Percentiles rank a stretch among this genome's conserved stretches.
Conservation (phyloP, 208 protist species). For the Vickermania spadyakhi region DNA sequence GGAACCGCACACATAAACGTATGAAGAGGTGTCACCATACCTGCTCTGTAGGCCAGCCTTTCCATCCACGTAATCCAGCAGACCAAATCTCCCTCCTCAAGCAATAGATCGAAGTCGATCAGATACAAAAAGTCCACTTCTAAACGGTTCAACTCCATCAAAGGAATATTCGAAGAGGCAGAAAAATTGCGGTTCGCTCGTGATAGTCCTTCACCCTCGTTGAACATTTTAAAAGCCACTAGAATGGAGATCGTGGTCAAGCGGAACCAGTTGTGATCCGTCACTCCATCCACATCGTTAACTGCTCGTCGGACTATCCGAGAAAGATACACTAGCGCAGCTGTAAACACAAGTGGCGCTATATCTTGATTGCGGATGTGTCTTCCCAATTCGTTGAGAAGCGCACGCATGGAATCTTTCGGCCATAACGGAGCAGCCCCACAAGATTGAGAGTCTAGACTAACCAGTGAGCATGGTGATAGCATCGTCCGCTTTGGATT, state of each 20-base stretch:
- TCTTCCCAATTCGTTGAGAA: constrained; percentile 24
- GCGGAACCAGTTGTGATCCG: constrained; percentile 68
- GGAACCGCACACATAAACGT: constrained; percentile 30
- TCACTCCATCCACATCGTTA: constrained; percentile 43
- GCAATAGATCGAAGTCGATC: constrained; percentile 67
- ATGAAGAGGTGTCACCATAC: constrained; percentile 40
- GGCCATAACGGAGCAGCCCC: neutral
- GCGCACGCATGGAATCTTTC: constrained; percentile 13
- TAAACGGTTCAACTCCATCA: constrained; percentile 45
- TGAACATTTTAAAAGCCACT: constrained; percentile 83
- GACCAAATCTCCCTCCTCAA: constrained; percentile 68
- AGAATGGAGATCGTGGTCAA: constrained; percentile 58
- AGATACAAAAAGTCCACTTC: constrained; percentile 85
- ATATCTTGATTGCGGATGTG: constrained; percentile 20
- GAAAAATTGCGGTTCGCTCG: constrained; percentile 52
- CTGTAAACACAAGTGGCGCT: constrained; percentile 71
- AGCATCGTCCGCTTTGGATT: neutral
- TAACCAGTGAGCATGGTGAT: neutral
- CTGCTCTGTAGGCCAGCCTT: constrained; percentile 29
- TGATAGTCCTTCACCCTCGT: constrained; percentile 34
- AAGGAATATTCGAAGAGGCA: constrained; percentile 36
- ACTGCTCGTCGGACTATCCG: constrained; percentile 36
- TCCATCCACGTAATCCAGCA: constrained; percentile 75
- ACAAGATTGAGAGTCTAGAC: neutral
- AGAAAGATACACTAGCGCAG: constrained; percentile 66